Evolutionary conservation across 192 early-diverging fungal species (phyloP).

Genomic region (Umbelopsis ramanniana): DNA sequence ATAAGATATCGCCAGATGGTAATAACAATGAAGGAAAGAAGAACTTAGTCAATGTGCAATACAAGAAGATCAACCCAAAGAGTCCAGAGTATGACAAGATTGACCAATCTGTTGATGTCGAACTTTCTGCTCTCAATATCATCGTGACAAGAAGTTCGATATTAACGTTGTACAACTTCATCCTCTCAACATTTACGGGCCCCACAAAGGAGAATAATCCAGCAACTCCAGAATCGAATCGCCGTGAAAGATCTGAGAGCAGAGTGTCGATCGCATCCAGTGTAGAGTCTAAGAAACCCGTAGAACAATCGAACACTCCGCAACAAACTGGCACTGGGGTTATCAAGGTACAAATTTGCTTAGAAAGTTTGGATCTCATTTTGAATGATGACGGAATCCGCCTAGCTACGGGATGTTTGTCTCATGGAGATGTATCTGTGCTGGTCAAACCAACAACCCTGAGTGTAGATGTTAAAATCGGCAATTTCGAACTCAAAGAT

Average conservation of each 20-base stretch:
- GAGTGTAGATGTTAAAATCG: constrained; percentile 55
- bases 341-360: constrained; percentile 32
- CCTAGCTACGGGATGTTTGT: constrained; percentile 63
- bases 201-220: constrained; percentile 30
- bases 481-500: constrained; percentile 58
- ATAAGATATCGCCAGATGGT: constrained; percentile 37
- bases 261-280: not conserved
- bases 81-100: constrained; percentile 62
- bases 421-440: constrained; percentile 57
- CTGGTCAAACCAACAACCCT: constrained; percentile 51
- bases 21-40: not conserved
- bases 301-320: not conserved
- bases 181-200: constrained; percentile 61
- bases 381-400: constrained; percentile 65
- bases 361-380: constrained; percentile 40
- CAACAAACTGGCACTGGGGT: not conserved
- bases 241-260: not conserved
- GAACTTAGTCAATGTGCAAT: constrained; percentile 62
- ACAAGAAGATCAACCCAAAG: constrained; percentile 59
- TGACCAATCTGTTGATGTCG: constrained; percentile 72
- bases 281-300: not conserved
- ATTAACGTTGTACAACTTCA: constrained; percentile 75
- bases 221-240: not conserved
- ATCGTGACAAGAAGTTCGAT: constrained; percentile 74
- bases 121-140: constrained; percentile 65